Conservation (phyloP, 345 rosid species). For the Gossypium anomalum region DNA sequence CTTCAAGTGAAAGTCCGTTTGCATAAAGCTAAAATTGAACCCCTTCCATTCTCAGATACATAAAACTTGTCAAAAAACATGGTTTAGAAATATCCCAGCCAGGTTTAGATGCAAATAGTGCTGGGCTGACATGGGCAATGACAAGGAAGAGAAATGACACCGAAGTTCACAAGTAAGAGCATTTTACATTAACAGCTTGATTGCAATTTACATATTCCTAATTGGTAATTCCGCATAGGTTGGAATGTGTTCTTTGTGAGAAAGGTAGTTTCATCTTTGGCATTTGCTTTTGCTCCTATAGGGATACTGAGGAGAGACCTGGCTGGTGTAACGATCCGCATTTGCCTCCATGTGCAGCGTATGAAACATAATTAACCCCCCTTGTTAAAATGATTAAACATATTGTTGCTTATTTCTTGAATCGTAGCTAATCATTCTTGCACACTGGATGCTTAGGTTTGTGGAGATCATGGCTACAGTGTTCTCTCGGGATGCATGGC, state of each 20-base stretch:
- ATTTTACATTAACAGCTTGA: background rate
- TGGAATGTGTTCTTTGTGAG: background rate
- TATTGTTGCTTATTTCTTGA: slow-evolving; percentile 2
- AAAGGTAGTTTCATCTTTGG: slow-evolving; percentile 5
- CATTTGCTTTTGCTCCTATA: slow-evolving; percentile 25
- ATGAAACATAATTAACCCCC: slow-evolving; percentile 23
- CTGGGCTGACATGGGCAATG: slow-evolving; percentile 91
- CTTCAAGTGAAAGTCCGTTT: background rate
- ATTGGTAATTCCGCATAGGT: background rate
- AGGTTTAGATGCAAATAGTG: slow-evolving; percentile 72
- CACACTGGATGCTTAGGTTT: slow-evolving; percentile 43
- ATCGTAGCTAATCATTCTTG: background rate
- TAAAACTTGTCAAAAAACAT: slow-evolving; percentile 69
- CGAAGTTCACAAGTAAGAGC: slow-evolving; percentile 86
- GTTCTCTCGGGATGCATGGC: slow-evolving; percentile 91
- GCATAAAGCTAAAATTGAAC: background rate
- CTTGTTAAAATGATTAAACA: background rate
- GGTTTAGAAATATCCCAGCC: slow-evolving; percentile 96
- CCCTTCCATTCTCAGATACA: slow-evolving; percentile 47
- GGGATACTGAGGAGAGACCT: slow-evolving; percentile 71
- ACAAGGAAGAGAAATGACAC: slow-evolving; percentile 69
- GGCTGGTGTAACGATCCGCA: slow-evolving; percentile 80
- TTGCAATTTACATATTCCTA: background rate
- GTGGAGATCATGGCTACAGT: slow-evolving; percentile 99
- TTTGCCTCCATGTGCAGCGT: slow-evolving; percentile 98